Base-by-base conservation (phyloP, 1,284 basidiomycete genomes). In the Ustanciosporium gigantosporum region DNA sequence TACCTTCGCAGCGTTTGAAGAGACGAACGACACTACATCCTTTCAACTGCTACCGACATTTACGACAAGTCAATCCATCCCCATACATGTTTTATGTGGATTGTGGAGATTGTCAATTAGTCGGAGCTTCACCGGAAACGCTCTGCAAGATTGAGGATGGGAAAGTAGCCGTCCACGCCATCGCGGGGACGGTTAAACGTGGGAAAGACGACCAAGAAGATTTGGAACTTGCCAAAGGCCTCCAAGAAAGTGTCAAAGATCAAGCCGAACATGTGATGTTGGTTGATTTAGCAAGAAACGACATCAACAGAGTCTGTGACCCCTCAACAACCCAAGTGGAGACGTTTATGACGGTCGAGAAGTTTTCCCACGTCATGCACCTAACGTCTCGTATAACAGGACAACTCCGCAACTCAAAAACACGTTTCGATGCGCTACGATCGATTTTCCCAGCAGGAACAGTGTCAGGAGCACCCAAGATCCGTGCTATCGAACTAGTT, bases 1-100 rank as follows among this genome's bases (percentile, higher is more conserved):
- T 99, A 7, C 95, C 95, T 2, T 92, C 90, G 15, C 95, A 98
- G 78, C 84, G 94, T 15, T 82, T 98, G 29, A 82, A 88, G 15
- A 84, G 91, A 31, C 87, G 88, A 43, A 98, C 95, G 0, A 79
- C 84, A 17, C 81, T 99, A 23, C 92, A 98, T 79, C 93, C 95
- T 0, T 99, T 99, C 83, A 99, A 98, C 81, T 91, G 88, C 13
- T 96, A 93, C 79, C 84, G 95, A 20, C 89, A 91, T 51, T 82
- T 99, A 36, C 86, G 95, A 39, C 88, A 93, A 70, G 84, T 97
- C 57, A 99, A 99, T 76, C 95, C 95, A 0, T 93, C 90, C 46
- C 95, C 95, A 5, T 98, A 99, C 81, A 98, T 96, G 94, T 99
- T 95, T 80, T 99, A 94, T 79, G 79, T 99, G 62, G 90, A 98